Conservation (phyloP, 306 rosid genomes). For the Potentilla sterilis region DNA sequence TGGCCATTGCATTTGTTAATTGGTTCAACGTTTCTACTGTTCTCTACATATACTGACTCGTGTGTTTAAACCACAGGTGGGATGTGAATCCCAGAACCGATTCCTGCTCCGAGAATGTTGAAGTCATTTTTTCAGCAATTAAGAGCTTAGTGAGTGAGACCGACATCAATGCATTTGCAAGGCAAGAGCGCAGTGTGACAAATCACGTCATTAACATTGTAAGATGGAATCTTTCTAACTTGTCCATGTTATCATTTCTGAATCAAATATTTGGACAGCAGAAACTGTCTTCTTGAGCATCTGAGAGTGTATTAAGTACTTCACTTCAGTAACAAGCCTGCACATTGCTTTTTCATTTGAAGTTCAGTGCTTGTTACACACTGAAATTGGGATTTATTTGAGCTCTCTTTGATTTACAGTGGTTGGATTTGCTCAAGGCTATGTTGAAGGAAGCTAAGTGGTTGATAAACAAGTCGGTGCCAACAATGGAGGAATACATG, state of each 20-base stretch:
- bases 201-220: constrained; percentile 55
- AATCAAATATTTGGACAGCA: not conserved
- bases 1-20: not conserved
- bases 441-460: constrained; percentile 73
- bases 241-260: constrained; percentile 11
- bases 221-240: constrained; percentile 34
- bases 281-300: not conserved
- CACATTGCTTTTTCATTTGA: not conserved
- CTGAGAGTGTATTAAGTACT: not conserved
- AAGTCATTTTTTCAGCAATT: constrained; percentile 64
- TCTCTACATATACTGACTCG: not conserved
- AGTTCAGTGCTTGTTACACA: not conserved
- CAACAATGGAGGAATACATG: constrained; percentile 68
- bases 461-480: constrained; percentile 46
- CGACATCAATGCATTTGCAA: constrained; percentile 46
- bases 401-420: constrained; percentile 44
- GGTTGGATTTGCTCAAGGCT: constrained; percentile 63
- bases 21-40: not conserved
- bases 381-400: not conserved
- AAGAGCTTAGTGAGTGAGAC: constrained; percentile 54
- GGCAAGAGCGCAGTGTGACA: constrained; percentile 59
- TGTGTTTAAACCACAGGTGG: constrained; percentile 60
- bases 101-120: constrained; percentile 64
- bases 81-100: constrained; percentile 48
- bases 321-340: not conserved